A percentile compares a stretch with the other conserved stretches of the same genome.
Evolutionary conservation across 192 early-diverging fungal species (phyloP).

Genomic region (Jimgerdemannia flammicorona): DNA sequence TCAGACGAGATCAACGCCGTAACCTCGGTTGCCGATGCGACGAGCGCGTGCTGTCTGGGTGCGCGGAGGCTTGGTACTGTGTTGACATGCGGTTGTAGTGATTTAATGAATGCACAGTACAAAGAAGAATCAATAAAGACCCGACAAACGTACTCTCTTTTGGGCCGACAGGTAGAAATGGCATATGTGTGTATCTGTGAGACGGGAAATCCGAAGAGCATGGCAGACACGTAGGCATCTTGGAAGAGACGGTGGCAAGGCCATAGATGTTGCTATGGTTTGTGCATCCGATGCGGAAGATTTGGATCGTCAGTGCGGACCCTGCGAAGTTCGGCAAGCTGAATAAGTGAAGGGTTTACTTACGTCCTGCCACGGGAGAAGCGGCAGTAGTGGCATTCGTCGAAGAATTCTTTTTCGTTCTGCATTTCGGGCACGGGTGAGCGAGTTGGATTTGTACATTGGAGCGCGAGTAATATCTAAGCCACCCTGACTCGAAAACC

Average conservation of each 20-base stretch:
- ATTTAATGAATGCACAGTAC: neutral
- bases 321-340: neutral
- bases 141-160: slow-evolving; percentile 1
- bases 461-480: too few species aligned
- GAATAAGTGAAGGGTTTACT: neutral
- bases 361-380: neutral
- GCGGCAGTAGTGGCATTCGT: neutral
- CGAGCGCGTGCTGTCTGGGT: slow-evolving; percentile 20
- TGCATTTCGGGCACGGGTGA: too few species aligned
- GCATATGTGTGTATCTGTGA: slow-evolving; percentile 14
- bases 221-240: slow-evolving; percentile 24
- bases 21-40: slow-evolving; percentile 28
- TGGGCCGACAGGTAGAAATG: slow-evolving; percentile 9
- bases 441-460: too few species aligned
- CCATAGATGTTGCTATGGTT: slow-evolving; percentile 31
- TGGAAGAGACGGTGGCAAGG: slow-evolving; percentile 14
- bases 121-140: neutral
- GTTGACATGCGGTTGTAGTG: neutral
- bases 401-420: neutral
- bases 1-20: slow-evolving; percentile 25
- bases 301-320: neutral
- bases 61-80: slow-evolving; percentile 2
- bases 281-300: neutral
- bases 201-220: slow-evolving; percentile 30
- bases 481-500: too few species aligned